Percentiles rank a stretch among this genome's conserved stretches.
These are phyloP conservation scores for Sordaria brevicollis DNA, from an alignment of 495 filamentous ascomycete genomes.

Conservation along the genomic window DNA sequence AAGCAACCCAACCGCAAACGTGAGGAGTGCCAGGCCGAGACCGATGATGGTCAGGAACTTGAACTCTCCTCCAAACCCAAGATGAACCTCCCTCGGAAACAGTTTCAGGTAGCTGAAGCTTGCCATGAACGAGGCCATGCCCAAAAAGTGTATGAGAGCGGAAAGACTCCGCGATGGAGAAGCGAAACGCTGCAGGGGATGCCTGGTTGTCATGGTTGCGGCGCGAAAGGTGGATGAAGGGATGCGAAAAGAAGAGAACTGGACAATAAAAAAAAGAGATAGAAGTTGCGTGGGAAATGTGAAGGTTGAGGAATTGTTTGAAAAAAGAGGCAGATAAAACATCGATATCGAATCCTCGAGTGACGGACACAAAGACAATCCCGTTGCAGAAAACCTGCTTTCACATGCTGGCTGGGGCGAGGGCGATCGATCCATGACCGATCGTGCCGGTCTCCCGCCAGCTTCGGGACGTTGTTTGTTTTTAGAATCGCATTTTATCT, in stretches of 20 bases:
- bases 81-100: slow-evolving; percentile 41
- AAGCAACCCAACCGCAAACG: slow-evolving; percentile 59
- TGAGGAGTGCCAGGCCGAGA: slow-evolving; percentile 54
- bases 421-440: neutral
- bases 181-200: slow-evolving; percentile 61
- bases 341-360: neutral
- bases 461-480: neutral
- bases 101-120: slow-evolving; percentile 50
- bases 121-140: slow-evolving; percentile 56
- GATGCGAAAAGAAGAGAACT: neutral
- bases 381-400: neutral
- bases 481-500: neutral
- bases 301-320: neutral
- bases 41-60: slow-evolving; percentile 83
- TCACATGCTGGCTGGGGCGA: neutral
- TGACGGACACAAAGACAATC: neutral
- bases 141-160: slow-evolving; percentile 56
- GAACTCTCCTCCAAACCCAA: slow-evolving; percentile 72
- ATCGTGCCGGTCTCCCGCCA: neutral
- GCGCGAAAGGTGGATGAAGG: neutral
- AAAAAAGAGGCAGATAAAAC: neutral
- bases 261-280: neutral
- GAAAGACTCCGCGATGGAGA: slow-evolving; percentile 66
- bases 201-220: slow-evolving; percentile 24
- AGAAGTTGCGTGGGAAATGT: neutral